Base-by-base conservation (phyloP, 352 stramenopile species). In the Phytophthora pistaciae region DNA sequence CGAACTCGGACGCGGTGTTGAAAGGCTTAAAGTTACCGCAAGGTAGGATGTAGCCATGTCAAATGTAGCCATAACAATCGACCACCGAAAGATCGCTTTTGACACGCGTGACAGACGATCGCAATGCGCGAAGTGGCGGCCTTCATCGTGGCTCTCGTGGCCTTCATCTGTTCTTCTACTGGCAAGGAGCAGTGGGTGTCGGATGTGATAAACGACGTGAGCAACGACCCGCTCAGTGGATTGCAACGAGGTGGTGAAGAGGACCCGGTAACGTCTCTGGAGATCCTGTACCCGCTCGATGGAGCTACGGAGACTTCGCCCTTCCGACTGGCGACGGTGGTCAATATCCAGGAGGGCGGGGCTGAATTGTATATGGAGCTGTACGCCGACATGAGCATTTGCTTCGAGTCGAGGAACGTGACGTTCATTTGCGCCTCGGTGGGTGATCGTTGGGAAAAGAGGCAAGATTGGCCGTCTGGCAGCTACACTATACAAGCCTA, bases 61-160 rank as follows among this genome's bases (percentile, higher is more conserved):
- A 10, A 18, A 49, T 49, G 40, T 49, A 49, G 42, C 42, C 16
- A 49, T 49, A 8, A 21, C 18, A 49, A 49, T 49, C 42, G 42
- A 49, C 1, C 44, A 52, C n/a, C 20, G 23, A 52, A 5, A 36
- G 14, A 25, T 14, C 42, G 55, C 25, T 85, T 87, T 36, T 88
- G 80, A 86, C 62, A 53, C 85, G 64, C 81, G 80, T 56, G 66
- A 68, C 13, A 68, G 38, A 63, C 3, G 18, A 49, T 21, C 42
- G 42, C 42, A 49, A 49, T 49, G 42, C 18, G 42, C 16, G 42
- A 49, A 49, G 18, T 49, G 42, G 16, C 7, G n/a, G 42, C 14
- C 42, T 49, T 49, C 0, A 6, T 8, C 4, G 7, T 48, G 40
- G 40, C 14, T 23, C 42, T 49, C 11, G 16, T 10, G 10, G 42